Evolutionary conservation across 1,284 basidiomycete species (phyloP).

Genomic region (Ustilago bromivora): DNA sequence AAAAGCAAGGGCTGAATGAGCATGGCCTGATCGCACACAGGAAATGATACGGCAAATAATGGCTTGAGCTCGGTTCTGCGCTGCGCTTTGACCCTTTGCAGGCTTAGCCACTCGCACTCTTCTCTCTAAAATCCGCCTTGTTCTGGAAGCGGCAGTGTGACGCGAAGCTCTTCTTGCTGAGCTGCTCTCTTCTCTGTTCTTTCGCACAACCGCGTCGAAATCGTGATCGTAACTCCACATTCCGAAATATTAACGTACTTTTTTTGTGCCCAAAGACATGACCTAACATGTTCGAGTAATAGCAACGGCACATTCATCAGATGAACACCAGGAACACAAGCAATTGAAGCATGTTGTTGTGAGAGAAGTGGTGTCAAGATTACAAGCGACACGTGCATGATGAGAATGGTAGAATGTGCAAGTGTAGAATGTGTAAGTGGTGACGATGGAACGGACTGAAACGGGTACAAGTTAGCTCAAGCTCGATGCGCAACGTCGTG

Average conservation of each 20-base stretch:
- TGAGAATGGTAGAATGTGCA: not conserved
- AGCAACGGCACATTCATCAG: not conserved
- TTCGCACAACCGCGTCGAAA: not conserved
- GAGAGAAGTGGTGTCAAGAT: conserved; percentile 29
- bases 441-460: not conserved
- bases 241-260: not conserved
- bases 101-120: conserved; percentile 1
- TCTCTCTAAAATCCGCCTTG: conserved; percentile 1
- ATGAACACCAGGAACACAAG: not conserved
- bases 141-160: not conserved
- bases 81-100: conserved; percentile 6
- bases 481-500: not conserved
- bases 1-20: conserved; percentile 9
- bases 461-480: not conserved
- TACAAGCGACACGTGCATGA: conserved; percentile 15
- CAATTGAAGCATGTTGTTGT: not conserved
- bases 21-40: conserved; percentile 31
- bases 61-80: not conserved
- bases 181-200: not conserved
- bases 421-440: not conserved
- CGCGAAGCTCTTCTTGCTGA: not conserved
- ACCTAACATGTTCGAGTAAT: not conserved
- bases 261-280: not conserved
- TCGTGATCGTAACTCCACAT: conserved; percentile 19
- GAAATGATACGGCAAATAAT: not conserved